Base-by-base conservation (phyloP, 148 eudicot species). In the Rhododendron simsii region DNA sequence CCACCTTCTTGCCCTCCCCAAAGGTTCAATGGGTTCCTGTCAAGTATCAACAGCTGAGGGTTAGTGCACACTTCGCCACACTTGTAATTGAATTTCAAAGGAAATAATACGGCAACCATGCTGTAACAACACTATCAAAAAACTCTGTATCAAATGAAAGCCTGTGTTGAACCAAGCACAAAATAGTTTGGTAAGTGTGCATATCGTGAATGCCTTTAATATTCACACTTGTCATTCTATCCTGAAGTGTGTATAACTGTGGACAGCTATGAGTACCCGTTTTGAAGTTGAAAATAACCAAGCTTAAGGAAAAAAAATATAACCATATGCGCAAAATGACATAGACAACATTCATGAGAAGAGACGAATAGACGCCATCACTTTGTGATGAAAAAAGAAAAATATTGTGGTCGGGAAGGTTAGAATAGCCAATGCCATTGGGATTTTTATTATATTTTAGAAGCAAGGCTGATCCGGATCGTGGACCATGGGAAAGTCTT, bases 1-100 rank as follows among this genome's bases (percentile, higher is more conserved):
- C 84, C 50, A 90, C 98, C 98, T 92, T 87, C 90, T 87, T 0
- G 82, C 87, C 89, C 83, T 89, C 80, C 84, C 87, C 86, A 89
- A 61, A 26, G 88, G 85, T 53, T 88, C 95, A 79, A 91, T 30
- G 57, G 92, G 91, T 41, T 80, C 88, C 95, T 91, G 89, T 37
- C 73, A 87, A 85, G 61, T 84, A 84, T 28, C 76, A 88, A 84
- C 4, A 69, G 41, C 4, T 23, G 18, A 15, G 47, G 51, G 55
- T 84, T 45, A 82, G 20, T 50, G 7, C 14, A 78, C 3, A 14
- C 76, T 33, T 71, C 7, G 3, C 76, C 13, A 71, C 76, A 33
- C 16, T 30, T 71, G 50, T 78, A 78, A 8, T n/a, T 10, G 4
- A n/a, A 45, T 47, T 78, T 78, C 33, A 12, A 78, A 45, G 35